Evolutionary conservation across 306 rosid species (phyloP).

Genomic region (Crataegus laevigata): DNA sequence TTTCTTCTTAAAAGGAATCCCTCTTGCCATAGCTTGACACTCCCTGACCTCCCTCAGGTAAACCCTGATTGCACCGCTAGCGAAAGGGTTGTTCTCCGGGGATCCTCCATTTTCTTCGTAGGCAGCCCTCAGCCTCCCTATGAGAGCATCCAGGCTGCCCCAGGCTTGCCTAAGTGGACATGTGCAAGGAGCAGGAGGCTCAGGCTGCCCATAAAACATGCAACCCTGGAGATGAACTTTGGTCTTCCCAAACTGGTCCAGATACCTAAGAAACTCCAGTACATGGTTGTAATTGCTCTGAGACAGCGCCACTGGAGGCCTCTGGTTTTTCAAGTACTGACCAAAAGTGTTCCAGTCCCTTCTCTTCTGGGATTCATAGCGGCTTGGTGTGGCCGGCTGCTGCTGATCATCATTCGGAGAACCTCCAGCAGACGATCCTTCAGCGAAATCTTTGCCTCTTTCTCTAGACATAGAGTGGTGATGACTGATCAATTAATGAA

Average conservation of each 20-base stretch:
- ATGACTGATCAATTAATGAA: neutral
- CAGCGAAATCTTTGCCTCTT: constrained; percentile 48
- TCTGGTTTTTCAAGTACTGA: constrained; percentile 76
- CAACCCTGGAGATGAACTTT: constrained; percentile 89
- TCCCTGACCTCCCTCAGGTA: constrained; percentile 85
- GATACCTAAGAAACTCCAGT: constrained; percentile 71
- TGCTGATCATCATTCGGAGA: neutral
- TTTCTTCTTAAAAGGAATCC: constrained; percentile 93
- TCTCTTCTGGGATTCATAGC: constrained; percentile 88
- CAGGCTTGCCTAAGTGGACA: constrained; percentile 93
- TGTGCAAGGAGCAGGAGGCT: constrained; percentile 92
- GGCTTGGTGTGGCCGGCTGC: constrained; percentile 52
- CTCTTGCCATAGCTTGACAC: constrained; percentile 91
- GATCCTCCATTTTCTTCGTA: constrained; percentile 91
- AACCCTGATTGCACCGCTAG: constrained; percentile 68
- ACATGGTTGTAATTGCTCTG: constrained; percentile 86
- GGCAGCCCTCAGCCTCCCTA: constrained; percentile 93
- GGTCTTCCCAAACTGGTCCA: constrained; percentile 94
- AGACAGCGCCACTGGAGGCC: constrained; percentile 75
- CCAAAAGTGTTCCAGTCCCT: constrained; percentile 99
- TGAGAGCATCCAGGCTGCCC: constrained; percentile 96
- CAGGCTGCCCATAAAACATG: constrained; percentile 87
- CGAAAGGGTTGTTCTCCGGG: constrained; percentile 74
- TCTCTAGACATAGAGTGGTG: constrained; percentile 38
- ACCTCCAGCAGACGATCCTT: constrained; percentile 36